Percentiles rank a stretch among this genome's conserved stretches.
These are phyloP conservation scores for Boletellus ananas DNA, from an alignment of 768 basidiomycete genomes.

Conservation along the genomic window DNA sequence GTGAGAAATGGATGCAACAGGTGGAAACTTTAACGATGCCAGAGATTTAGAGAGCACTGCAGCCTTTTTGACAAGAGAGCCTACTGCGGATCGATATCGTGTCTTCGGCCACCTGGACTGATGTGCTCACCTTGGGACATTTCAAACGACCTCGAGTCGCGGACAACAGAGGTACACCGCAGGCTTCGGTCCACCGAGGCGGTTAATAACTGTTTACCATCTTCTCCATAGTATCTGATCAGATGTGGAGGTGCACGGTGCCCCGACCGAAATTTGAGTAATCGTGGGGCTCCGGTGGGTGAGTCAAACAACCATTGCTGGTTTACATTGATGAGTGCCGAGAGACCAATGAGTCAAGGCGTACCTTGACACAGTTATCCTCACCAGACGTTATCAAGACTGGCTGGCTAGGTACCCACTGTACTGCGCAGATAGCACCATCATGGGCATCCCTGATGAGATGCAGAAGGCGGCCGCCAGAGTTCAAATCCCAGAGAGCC, in stretches of 20 bases:
- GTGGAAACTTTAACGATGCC: slow-evolving; percentile 78
- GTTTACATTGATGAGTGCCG: slow-evolving; percentile 4
- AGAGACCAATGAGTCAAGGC: slow-evolving; percentile 1
- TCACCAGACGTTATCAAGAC: slow-evolving; percentile 85
- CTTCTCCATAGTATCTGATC: slow-evolving; percentile 94
- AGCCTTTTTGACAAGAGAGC: slow-evolving; percentile 81
- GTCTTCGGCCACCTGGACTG: background rate
- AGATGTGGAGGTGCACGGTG: slow-evolving; percentile 89
- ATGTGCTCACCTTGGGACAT: slow-evolving; percentile 76
- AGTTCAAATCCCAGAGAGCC: slow-evolving; percentile 89
- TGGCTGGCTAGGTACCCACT: slow-evolving; percentile 94
- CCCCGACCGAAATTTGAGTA: slow-evolving; percentile 90
- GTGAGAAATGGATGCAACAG: slow-evolving; percentile 73
- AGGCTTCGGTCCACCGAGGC: slow-evolving; percentile 87
- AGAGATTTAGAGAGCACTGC: slow-evolving; percentile 72
- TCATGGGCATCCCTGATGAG: slow-evolving; percentile 89
- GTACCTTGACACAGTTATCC: slow-evolving; percentile 94
- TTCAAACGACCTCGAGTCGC: slow-evolving; percentile 93
- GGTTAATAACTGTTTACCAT: slow-evolving; percentile 91
- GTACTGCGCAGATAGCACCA: slow-evolving; percentile 71
- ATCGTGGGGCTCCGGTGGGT: slow-evolving; percentile 75
- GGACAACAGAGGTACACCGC: slow-evolving; percentile 86
- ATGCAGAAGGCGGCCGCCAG: slow-evolving; percentile 78
- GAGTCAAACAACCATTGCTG: slow-evolving; percentile 99
- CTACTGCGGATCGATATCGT: slow-evolving; percentile 36